Evolutionary conservation across 768 basidiomycete genomes (phyloP).

Genomic region (Podaxis rugospora): DNA sequence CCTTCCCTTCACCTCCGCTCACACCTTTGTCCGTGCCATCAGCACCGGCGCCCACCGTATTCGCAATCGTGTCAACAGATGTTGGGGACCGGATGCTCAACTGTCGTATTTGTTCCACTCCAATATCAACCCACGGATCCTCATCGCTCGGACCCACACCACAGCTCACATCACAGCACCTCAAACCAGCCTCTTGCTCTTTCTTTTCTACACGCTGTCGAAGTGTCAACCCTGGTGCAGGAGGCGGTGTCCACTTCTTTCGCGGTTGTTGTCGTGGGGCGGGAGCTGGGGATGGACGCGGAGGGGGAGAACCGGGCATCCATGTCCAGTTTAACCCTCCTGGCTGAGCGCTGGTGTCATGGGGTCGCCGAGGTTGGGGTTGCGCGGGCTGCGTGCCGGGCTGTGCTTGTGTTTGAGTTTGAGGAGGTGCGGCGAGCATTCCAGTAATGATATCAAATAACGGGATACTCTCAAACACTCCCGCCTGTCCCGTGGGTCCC

Average conservation of each 20-base stretch:
- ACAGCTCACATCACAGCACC: conserved; percentile 71
- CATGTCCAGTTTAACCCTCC: not conserved
- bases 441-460: conserved; percentile 1
- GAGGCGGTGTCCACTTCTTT: conserved; percentile 55
- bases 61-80: not conserved
- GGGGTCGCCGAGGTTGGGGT: conserved; percentile 7
- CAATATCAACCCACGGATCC: conserved; percentile 43
- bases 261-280: conserved; percentile 20
- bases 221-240: conserved; percentile 64
- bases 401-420: not conserved
- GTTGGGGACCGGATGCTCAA: conserved; percentile 30
- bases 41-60: not conserved
- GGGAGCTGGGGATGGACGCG: conserved; percentile 4
- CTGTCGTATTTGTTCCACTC: conserved; percentile 28
- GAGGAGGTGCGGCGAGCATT: not conserved
- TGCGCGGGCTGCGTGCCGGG: conserved; percentile 1
- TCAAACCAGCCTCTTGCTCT: conserved; percentile 67
- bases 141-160: conserved; percentile 74
- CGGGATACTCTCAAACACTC: not conserved
- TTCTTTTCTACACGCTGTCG: conserved; percentile 70
- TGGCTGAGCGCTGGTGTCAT: not conserved
- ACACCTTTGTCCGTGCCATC: not conserved
- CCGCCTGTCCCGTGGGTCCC: not conserved
- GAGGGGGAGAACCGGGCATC: not conserved
- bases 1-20: conserved; percentile 3